These are phyloP conservation scores for Ogataea haglerorum DNA, from an alignment of 805 yeast species.

Conservation along the genomic window DNA sequence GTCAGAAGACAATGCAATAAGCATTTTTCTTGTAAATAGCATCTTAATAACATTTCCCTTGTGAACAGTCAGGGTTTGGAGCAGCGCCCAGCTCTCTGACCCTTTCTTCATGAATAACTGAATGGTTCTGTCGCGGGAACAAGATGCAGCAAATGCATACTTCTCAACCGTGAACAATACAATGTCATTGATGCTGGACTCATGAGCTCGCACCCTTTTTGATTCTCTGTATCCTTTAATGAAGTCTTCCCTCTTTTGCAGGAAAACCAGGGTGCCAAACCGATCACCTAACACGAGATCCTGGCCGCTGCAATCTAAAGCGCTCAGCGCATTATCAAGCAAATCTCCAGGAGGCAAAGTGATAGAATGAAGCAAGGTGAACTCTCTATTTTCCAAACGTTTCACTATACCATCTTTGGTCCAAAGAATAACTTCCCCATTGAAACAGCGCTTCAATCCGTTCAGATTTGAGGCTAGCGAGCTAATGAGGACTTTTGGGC, in stretches of 20 bases:
- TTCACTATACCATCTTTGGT: constrained; percentile 42
- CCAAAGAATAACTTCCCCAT: constrained; percentile 37
- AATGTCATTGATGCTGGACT: constrained; percentile 48
- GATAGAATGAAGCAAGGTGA: constrained; percentile 11
- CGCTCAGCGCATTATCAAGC: constrained; percentile 39
- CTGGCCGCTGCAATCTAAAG: constrained; percentile 35
- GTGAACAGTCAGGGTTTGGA: constrained; percentile 59
- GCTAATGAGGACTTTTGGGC: constrained; percentile 28
- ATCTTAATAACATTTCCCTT: constrained; percentile 49
- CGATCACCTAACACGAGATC: constrained; percentile 46
- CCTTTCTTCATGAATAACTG: constrained; percentile 42
- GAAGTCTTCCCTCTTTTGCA: constrained; percentile 21
- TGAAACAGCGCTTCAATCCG: constrained; percentile 37
- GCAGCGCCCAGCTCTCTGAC: constrained; percentile 43
- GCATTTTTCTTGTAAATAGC: constrained; percentile 27
- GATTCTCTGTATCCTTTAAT: constrained; percentile 23
- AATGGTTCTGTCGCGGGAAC: constrained; percentile 61
- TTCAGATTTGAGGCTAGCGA: constrained; percentile 37
- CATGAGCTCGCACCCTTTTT: constrained; percentile 43
- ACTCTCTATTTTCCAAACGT: constrained; percentile 16
- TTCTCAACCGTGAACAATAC: constrained; percentile 32
- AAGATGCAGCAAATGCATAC: constrained; percentile 38
- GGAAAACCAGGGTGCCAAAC: constrained; percentile 39
- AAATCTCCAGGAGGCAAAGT: constrained; percentile 31
- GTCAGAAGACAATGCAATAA: constrained; percentile 59